Evolutionary conservation across 306 rosid genomes (phyloP), one percentile per base, ranked within the genome.

Genomic region (Prunus dulcis): DNA sequence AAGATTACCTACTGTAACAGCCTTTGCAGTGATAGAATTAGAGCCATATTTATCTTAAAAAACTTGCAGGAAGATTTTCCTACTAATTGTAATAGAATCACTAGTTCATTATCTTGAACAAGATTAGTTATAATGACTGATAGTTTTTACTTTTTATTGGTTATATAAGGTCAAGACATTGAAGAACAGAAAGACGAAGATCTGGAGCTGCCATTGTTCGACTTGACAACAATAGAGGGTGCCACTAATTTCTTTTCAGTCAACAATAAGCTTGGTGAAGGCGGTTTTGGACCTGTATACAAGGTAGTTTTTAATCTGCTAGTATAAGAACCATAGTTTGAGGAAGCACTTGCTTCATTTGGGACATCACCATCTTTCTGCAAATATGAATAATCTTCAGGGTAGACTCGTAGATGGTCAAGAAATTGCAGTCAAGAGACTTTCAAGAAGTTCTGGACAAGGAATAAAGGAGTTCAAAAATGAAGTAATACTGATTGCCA

Each of bases 361-460:
- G 12, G 20, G 27, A 34, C 18, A 7, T 71, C 15, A 53, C 32
- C 55, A 30, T 3, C 25, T 28, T 45, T 43, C 6, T 12, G 18
- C 14, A 7, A 30, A 64, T 38, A 15, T 67, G 55, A 67, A 67
- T 53, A 74, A 32, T 71, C 46, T 58, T 51, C 84, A 87, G 90
- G 96, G 91, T 63, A 78, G 69, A 23, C 77, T 91, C 25, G 19
- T 15, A 60, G 82, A 84, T 82, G 91, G 84, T 27, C 80, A 81
- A 34, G 88, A 85, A 58, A 81, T 91, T 63, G 96, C 93, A 1
- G 90, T 88, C 43, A 91, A 91, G 78, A 55, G 96, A 45, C 90
- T 87, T 28, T 81, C 89, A 22, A 77, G 18, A 14, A 61, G 81
- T 17, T 85, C 91, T 17, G 88, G 86, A 67, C 93, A 91, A 84